phyloP scores from a whole-genome alignment of 495 filamentous ascomycete species.

The Penicillium herquei region DNA sequence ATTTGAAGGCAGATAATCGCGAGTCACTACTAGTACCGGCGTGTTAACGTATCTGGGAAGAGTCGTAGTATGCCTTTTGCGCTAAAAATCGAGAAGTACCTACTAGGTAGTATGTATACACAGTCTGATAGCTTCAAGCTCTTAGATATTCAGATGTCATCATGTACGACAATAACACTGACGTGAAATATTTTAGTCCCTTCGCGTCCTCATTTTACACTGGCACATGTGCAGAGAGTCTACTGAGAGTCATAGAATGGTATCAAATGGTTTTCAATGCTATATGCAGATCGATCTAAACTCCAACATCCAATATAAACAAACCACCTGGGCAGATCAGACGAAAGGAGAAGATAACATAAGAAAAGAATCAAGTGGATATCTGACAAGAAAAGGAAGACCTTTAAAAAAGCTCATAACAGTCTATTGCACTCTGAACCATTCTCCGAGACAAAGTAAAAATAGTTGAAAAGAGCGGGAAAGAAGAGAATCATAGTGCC shows the following conservation, averaged over 20 bases:
- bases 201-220: too few species aligned
- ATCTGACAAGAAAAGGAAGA: slow-evolving; percentile 18
- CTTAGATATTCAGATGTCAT: too few species aligned
- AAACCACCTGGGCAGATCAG: not conserved
- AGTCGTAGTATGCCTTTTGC: too few species aligned
- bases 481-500: slow-evolving; percentile 1
- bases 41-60: too few species aligned
- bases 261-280: not conserved
- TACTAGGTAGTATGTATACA: too few species aligned
- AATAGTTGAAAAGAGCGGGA: slow-evolving; percentile 1
- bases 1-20: too few species aligned
- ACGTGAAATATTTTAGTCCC: too few species aligned
- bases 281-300: slow-evolving; percentile 1
- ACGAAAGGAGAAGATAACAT: slow-evolving; percentile 6
- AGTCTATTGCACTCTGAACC: slow-evolving; percentile 14
- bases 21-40: too few species aligned
- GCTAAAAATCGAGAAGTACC: too few species aligned
- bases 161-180: too few species aligned
- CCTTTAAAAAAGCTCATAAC: slow-evolving; percentile 10
- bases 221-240: too few species aligned
- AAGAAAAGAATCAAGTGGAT: slow-evolving; percentile 20
- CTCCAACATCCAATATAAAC: slow-evolving; percentile 2
- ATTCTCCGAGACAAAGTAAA: not conserved
- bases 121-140: too few species aligned
- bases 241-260: not conserved